Evolutionary conservation across 208 protist species (phyloP).

Genomic region (Hexamita inflata): DNA sequence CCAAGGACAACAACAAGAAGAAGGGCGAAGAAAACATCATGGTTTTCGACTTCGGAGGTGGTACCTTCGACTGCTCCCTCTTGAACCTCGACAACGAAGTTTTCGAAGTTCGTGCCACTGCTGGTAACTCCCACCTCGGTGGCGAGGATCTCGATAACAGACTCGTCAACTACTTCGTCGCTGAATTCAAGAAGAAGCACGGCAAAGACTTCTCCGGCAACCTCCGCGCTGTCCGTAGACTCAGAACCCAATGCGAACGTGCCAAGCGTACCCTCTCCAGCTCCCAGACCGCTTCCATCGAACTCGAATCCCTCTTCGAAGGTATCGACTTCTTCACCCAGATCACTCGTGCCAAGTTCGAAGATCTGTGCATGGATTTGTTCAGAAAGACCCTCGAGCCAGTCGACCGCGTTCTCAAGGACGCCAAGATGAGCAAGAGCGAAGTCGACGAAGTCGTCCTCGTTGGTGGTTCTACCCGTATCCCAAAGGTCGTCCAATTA

Average conservation of each 20-base stretch:
- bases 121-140: constrained; percentile 94
- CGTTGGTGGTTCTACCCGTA: constrained; percentile 41
- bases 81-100: constrained; percentile 92
- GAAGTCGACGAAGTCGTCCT: constrained; percentile 43
- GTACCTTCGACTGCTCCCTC: constrained; percentile 78
- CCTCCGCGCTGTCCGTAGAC: background rate
- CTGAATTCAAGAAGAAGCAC: constrained; percentile 17
- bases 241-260: constrained; percentile 14
- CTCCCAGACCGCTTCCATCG: background rate
- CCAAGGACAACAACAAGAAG: no score
- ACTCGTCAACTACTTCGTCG: constrained; percentile 22
- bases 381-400: constrained; percentile 74
- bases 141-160: constrained; percentile 67
- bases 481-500: constrained; percentile 31
- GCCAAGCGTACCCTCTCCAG: constrained; percentile 40
- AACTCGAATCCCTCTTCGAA: constrained; percentile 39
- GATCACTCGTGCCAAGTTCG: constrained; percentile 46
- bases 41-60: constrained; percentile 87
- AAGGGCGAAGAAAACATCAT: constrained; percentile 50
- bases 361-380: constrained; percentile 55
- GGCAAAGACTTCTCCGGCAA: background rate
- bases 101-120: constrained; percentile 94
- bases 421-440: constrained; percentile 29
- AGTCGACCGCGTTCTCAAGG: constrained; percentile 66
- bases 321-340: constrained; percentile 34